phyloP scores from a whole-genome alignment of 331 rosid species.

The Pyrus hybrid region DNA sequence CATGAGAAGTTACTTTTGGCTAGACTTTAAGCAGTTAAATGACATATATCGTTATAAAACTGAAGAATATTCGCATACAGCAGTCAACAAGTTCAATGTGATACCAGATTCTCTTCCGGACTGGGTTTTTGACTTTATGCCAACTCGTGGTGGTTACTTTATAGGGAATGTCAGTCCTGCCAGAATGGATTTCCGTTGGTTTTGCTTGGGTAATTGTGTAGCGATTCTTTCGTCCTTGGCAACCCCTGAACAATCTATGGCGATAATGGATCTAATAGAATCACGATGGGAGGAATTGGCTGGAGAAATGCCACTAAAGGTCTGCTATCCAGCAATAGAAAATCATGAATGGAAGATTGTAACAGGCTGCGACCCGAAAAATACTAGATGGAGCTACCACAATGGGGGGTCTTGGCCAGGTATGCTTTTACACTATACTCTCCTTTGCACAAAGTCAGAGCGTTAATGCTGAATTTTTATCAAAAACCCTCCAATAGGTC shows the following conservation, averaged over 20 bases:
- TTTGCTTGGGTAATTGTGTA: slow-evolving; percentile 67
- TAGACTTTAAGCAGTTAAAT: slow-evolving; percentile 72
- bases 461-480: background rate
- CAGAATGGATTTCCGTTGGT: slow-evolving; percentile 86
- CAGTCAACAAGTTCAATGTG: slow-evolving; percentile 76
- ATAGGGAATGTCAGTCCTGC: slow-evolving; percentile 80
- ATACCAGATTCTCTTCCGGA: too few species aligned
- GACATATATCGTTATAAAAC: slow-evolving; percentile 73
- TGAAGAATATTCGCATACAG: slow-evolving; percentile 75
- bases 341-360: slow-evolving; percentile 62
- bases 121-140: slow-evolving; percentile 79
- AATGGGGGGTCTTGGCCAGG: slow-evolving; percentile 96
- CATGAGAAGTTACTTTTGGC: slow-evolving; percentile 71
- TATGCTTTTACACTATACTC: slow-evolving; percentile 6
- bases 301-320: slow-evolving; percentile 82
- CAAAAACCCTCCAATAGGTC: background rate
- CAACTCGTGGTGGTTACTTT: slow-evolving; percentile 67
- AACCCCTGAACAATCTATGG: slow-evolving; percentile 66
- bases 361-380: slow-evolving; percentile 78
- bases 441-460: background rate
- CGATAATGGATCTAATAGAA: slow-evolving; percentile 82
- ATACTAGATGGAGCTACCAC: slow-evolving; percentile 87
- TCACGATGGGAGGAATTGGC: slow-evolving; percentile 70
- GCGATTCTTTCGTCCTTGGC: slow-evolving; percentile 77
- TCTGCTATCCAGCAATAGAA: slow-evolving; percentile 79